Evolutionary conservation across 2,329 filamentous ascomycete species (phyloP), one percentile per base, ranked within the genome.

Genomic region (Pseudonectria buxi): DNA sequence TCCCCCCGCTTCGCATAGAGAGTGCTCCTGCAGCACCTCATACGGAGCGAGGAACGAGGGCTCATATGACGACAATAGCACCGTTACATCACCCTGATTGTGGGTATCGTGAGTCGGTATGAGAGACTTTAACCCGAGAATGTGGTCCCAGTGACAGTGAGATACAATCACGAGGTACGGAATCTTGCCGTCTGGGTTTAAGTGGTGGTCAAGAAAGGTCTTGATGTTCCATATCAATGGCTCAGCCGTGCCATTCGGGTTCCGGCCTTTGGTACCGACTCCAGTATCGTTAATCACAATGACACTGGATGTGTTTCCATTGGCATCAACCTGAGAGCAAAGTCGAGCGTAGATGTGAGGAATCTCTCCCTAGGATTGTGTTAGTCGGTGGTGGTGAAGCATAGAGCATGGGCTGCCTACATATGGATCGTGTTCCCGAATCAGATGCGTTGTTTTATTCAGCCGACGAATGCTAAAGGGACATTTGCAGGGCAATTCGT

Each of bases 361-460:
- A 22, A 22, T 28, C n/a, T 33, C 32, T 3, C 32, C 32, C 32
- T 33, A 24, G 27, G 25, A 28, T 18, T 22, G 5, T 9, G 18
- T 22, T 5, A 22, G 18, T 22, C 9, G 5, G 5, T 5, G 18
- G 5, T 9, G 18, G 18, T 6, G 5, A 22, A 9, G 5, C 18
- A 22, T 22, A 6, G 14, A 22, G 10, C 13, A 6, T 14, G 11
- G n/a, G 18, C 10, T 18, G 3, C 32, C 18, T 14, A 33, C 32
- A 14, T 27, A 33, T 12, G 32, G 32, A 14, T 33, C 32, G n/a
- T 33, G 32, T 22, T 33, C 32, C 10, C 32, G 32, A 14, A 33
- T 33, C 24, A 33, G 26, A 24, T 33, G 27, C 7, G 32, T 33
- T 5, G 10, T 27, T 4, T 33, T 14, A 22, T 33, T 28, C 14